Base-by-base conservation (phyloP, 176 grass and related monocot genomes). In the Rhynchospora pubera region DNA sequence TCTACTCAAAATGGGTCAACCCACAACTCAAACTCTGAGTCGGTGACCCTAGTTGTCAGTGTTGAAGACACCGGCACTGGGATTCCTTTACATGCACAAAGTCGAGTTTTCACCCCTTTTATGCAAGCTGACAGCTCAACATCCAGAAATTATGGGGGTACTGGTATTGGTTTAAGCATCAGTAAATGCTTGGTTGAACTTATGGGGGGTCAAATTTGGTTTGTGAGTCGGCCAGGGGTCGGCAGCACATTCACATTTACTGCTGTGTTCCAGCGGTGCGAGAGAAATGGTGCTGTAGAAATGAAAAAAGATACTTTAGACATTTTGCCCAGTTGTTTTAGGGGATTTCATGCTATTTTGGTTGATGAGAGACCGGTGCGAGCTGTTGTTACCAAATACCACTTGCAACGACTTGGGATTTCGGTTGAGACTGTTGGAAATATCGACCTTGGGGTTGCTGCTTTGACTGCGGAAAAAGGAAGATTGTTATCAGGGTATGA, bases 121-220 rank as follows among this genome's bases (percentile, higher is more conserved):
- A 99, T 99, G 96, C 96, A 95, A 84, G 96, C 96, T 71, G 91
- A 99, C 68, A 99, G 93, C 84, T 99, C 96, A 19, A 95, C 96
- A 48, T 95, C 93, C 10, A 91, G 96, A 77, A 99, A 88, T 43
- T 93, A 90, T 80, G 93, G 96, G 26, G 96, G 96, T 78, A 95
- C 96, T 23, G 96, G 96, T 61, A 99, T 99, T 91, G 96, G 96
- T 60, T 78, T 99, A 83, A 93, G 90, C 66, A 99, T 99, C 47
- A 95, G 96, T 83, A 78, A 99, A 77, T 99, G 96, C 76, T 88
- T 99, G 69, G 96, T 99, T 82, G 86, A 89, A 90, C 30, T 93
- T 77, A 95, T 99, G 96, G 43, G 77, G 57, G 96, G 96, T 74
- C 87, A 99, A 44, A 99, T 99, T 87, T 90, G 86, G 86, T 99